Percentiles rank a stretch among this genome's conserved stretches.
These are phyloP conservation scores for Neofusicoccum sp. DNA, from an alignment of 2,329 filamentous ascomycete species.

Conservation along the genomic window DNA sequence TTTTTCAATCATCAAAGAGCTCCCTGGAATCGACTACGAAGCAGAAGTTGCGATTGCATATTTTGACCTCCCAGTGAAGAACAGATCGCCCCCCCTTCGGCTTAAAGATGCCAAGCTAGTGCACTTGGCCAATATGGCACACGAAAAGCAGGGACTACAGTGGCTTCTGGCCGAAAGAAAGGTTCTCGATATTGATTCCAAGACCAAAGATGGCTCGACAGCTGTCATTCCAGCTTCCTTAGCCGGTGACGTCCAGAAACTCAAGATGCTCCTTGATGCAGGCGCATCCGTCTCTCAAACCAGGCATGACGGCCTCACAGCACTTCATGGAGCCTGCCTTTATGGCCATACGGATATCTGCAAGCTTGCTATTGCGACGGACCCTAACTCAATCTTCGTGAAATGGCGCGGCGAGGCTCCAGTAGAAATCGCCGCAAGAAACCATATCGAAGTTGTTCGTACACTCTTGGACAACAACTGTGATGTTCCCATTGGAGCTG, in stretches of 20 bases:
- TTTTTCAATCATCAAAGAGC: background rate
- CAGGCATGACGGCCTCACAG: background rate
- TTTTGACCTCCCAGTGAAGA: background rate
- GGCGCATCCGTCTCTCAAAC: background rate
- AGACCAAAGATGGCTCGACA: background rate
- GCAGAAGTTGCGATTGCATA: background rate
- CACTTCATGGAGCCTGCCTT: background rate
- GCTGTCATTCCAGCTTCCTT: background rate
- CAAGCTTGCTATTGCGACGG: background rate
- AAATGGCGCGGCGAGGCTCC: background rate
- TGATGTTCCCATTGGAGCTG: background rate
- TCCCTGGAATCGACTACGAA: background rate
- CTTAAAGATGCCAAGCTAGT: background rate
- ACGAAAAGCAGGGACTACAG: background rate
- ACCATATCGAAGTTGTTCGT: background rate
- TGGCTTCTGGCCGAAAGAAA: background rate
- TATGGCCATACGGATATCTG: background rate
- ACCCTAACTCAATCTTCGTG: background rate
- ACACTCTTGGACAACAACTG: background rate
- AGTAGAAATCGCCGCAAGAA: background rate
- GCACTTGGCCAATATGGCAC: background rate
- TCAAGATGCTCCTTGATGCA: background rate
- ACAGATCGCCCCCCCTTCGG: too few species aligned
- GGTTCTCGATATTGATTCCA: background rate
- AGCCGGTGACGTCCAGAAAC: accelerated